Evolutionary conservation across 108 stramenopile species (phyloP), one percentile per base, ranked within the genome.

Genomic region (Cyclostephanos invisitatus): DNA sequence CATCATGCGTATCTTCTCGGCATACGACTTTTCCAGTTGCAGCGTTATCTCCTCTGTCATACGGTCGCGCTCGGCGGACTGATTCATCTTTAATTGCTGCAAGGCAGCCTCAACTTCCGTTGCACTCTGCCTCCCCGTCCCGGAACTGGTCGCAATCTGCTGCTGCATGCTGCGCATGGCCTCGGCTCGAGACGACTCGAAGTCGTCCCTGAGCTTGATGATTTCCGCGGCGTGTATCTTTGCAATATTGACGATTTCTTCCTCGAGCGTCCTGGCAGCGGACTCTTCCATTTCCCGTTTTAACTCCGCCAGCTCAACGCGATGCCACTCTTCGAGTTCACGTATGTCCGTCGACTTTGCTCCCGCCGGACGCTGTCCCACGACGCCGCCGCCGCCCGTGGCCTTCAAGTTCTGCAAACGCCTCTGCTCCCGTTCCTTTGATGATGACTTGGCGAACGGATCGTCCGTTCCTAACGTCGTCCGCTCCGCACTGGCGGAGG

Each of bases 381-480:
- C 21, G 51, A 24, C 55, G 7, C 64, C 69, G 22, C 21, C 56
- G 48, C 64, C 57, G 24, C 50, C 67, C 62, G 65, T 40, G 20
- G 55, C 66, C 42, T 66, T 42, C 54, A 78, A 51, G 62, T 51
- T 63, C 25, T 68, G 49, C 36, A 78, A 62, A 14, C 78, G 58
- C 42, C 71, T 70, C 70, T 78, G 56, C 53, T 78, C 78, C 25
- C 78, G 78, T 67, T 67, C 62, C 51, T 71, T 67, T n/a, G 78
- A 60, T 48, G 66, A 40, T 61, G 78, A 61, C 42, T 71, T 70
- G 35, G 61, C 40, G 21, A 42, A 18, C 29, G 66, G 38, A 15
- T 62, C 48, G 27, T 35, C 17, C 7, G 36, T 49, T 37, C 38
- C 65, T 28, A 72, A 48, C 29, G 60, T 65, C 47, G 60, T 58